Base-by-base conservation (phyloP, 371 early-diverging fungal species). In the Rhizopus delemar region DNA sequence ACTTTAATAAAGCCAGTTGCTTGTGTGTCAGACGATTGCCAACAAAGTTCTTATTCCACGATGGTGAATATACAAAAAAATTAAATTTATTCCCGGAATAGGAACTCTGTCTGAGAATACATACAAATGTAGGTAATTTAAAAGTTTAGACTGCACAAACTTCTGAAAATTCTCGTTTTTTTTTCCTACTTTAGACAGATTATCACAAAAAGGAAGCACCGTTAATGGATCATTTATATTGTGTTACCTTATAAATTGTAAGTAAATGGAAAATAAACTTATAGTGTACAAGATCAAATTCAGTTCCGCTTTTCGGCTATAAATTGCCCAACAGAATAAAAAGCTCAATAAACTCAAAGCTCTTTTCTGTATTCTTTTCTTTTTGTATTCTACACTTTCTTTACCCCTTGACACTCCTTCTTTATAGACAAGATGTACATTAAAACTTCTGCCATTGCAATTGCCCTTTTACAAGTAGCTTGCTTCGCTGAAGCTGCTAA, bases 381-480 rank as follows among this genome's bases (percentile, higher is more conserved):
- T n/a, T 32, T 32, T 43, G n/a, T 11, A 0, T 22, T 22, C 22
- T 22, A 22, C 22, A 22, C 22, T 22, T 22, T 22, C 22, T 22
- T 54, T 38, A 41, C 43, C 55, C 55, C 43, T 38, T 41, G 22
- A 41, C 55, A 54, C 32, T 43, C 55, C 45, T 43, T 43, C 41
- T 54, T 35, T 22, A 22, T 22, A 22, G n/a, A 41, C 8, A 33
- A 52, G 32, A 66, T 66, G 66, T 51, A 50, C 39, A 43, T 66
- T 33, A 66, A 66, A 48, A 57, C 48, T 16, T 61, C 62, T 46
- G 54, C 61, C 48, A 15, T 61, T 32, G 58, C 62, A 53, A 56
- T 61, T 38, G 53, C 66, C 38, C 12, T 61, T 33, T 57, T 66
- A 33, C 66, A 66, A 57, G 57, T 61, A 28, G 61, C 61, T 12